Percentiles rank a stretch among this genome's conserved stretches.
phyloP scores from a whole-genome alignment of 1,139 yeast genomes.

The Blastobotrys niveus region DNA sequence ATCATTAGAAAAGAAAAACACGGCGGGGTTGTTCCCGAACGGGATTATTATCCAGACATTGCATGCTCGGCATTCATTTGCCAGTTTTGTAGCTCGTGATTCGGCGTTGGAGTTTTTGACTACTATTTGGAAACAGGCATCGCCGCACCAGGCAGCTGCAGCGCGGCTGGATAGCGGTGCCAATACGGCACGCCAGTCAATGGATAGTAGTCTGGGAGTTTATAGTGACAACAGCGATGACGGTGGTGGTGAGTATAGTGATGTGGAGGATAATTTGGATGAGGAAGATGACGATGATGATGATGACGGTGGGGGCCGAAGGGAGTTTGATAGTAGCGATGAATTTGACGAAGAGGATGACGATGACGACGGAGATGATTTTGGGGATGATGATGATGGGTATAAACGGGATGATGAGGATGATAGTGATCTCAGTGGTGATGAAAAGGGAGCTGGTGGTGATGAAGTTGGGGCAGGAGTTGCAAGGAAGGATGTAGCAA shows the following conservation, averaged over 20 bases:
- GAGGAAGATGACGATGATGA: constrained; percentile 26
- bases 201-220: constrained; percentile 12
- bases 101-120: constrained; percentile 61
- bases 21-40: constrained; percentile 89
- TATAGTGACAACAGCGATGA: constrained; percentile 23
- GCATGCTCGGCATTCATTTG: constrained; percentile 65
- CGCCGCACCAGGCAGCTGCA: constrained; percentile 37
- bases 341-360: constrained; percentile 9
- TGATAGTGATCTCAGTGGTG: neutral
- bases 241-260: constrained; percentile 23
- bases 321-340: constrained; percentile 21
- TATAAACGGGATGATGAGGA: neutral
- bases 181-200: neutral
- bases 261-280: constrained; percentile 20
- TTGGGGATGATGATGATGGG: neutral
- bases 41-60: constrained; percentile 72
- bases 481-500: too few species aligned
- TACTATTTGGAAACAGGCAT: constrained; percentile 35
- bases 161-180: constrained; percentile 15
- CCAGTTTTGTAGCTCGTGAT: constrained; percentile 82
- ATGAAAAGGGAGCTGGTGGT: neutral
- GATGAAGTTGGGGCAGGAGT: constrained; percentile 1
- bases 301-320: constrained; percentile 15
- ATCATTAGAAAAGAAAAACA: constrained; percentile 68
- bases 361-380: neutral